These are phyloP conservation scores for Fraxinus anomala DNA, from an alignment of 257 asterid species.

Conservation along the genomic window DNA sequence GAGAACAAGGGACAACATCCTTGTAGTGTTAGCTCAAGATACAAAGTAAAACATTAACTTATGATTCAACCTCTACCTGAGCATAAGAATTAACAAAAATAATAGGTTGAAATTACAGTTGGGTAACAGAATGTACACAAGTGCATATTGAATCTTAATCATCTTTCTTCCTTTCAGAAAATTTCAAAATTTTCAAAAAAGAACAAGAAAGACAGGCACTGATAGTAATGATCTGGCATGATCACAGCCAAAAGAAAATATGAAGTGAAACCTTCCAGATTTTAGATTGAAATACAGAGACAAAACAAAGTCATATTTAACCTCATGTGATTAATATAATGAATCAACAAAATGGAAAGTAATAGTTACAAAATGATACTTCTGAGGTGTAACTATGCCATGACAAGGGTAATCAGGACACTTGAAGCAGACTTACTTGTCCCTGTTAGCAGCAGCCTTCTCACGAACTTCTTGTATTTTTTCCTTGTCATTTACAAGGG, in stretches of 20 bases:
- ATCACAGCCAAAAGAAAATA: not conserved
- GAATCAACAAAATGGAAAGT: not conserved
- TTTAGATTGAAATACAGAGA: not conserved
- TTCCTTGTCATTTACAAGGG: conserved; percentile 91
- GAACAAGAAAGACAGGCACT: not conserved
- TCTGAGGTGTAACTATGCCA: not conserved
- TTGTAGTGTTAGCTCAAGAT: not conserved
- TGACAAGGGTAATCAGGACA: conserved; percentile 24
- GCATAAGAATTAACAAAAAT: not conserved
- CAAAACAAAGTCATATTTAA: not conserved
- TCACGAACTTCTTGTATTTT: conserved; percentile 87
- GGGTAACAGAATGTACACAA: not conserved
- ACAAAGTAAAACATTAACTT: not conserved
- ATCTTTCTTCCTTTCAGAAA: too few species aligned
- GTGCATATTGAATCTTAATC: not conserved
- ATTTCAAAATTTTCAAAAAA: not conserved
- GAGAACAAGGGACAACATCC: not conserved
- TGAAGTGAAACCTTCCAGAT: not conserved
- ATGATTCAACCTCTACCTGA: not conserved
- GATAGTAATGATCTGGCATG: not conserved
- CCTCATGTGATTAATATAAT: not conserved
- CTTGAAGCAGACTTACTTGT: conserved; percentile 59
- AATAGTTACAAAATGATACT: not conserved
- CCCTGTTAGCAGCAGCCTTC: conserved; percentile 88
- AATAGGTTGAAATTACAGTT: not conserved